A percentile compares a stretch with the other conserved stretches of the same genome.
phyloP scores from a whole-genome alignment of 441 rosid genomes.

The Pelargonium citronellum region DNA sequence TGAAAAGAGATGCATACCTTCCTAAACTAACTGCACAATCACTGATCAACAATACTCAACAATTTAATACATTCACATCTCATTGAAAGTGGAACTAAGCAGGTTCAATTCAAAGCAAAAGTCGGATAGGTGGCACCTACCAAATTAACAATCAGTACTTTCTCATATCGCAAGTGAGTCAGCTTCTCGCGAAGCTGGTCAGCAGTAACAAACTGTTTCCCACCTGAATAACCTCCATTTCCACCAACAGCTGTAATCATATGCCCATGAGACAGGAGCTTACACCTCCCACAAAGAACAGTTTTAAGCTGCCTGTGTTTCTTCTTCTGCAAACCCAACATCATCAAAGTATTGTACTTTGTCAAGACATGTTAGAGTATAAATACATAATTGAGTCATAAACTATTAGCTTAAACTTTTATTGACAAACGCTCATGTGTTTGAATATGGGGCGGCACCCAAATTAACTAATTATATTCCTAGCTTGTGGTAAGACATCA shows the following conservation, averaged over 20 bases:
- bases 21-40: neutral
- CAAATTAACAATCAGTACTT: slow-evolving; percentile 73
- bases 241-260: slow-evolving; percentile 98
- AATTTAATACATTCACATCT: neutral
- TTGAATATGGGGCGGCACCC: too few relatives aligned
- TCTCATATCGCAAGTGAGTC: slow-evolving; percentile 74
- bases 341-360: neutral
- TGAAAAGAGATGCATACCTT: too few relatives aligned
- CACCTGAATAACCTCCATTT: slow-evolving; percentile 89
- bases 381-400: too few relatives aligned
- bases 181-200: slow-evolving; percentile 84
- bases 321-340: slow-evolving; percentile 62
- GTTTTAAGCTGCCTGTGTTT: slow-evolving; percentile 85
- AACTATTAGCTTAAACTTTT: too few relatives aligned
- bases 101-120: too few relatives aligned
- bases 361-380: too few relatives aligned
- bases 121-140: slow-evolving; percentile 28
- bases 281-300: slow-evolving; percentile 81
- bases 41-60: neutral
- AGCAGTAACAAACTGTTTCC: slow-evolving; percentile 84
- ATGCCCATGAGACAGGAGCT: slow-evolving; percentile 86
- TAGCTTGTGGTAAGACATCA: too few relatives aligned
- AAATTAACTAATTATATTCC: too few relatives aligned
- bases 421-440: too few relatives aligned
- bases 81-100: too few relatives aligned